phyloP scores from a whole-genome alignment of 2,329 filamentous ascomycete genomes.

The Clathrospora elynae region DNA sequence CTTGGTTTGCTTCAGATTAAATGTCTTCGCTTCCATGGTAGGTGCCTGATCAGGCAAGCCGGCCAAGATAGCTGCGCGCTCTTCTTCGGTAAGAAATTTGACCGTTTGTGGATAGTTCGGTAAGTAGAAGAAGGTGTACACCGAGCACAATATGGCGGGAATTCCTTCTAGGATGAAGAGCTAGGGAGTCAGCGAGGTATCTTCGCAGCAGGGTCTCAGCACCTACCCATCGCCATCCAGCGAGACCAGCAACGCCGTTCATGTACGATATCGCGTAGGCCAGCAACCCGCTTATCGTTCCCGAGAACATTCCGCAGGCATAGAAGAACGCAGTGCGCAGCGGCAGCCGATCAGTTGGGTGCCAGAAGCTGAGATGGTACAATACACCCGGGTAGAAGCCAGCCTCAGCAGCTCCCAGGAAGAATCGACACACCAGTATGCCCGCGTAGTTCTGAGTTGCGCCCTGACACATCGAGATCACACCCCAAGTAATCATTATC shows the following conservation, averaged over 20 bases:
- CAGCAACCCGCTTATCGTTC: conserved; percentile 63
- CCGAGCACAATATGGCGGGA: conserved; percentile 21
- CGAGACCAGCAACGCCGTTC: conserved; percentile 55
- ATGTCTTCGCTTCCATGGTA: conserved; percentile 30
- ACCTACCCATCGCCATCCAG: conserved; percentile 42
- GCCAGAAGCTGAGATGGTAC: conserved; percentile 65
- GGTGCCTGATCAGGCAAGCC: conserved; percentile 30
- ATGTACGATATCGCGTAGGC: conserved; percentile 64
- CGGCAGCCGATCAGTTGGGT: conserved; percentile 60
- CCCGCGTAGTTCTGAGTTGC: conserved; percentile 52
- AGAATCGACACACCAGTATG: conserved; percentile 51
- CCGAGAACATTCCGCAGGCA: conserved; percentile 60
- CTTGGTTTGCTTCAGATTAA: conserved; percentile 23
- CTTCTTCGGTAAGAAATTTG: conserved; percentile 22
- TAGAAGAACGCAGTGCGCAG: conserved; percentile 63
- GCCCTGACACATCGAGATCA: conserved; percentile 53
- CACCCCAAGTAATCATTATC: conserved; percentile 33
- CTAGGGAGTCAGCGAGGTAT: conserved; percentile 7
- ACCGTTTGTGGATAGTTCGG: conserved; percentile 30
- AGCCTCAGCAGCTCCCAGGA: too few species aligned
- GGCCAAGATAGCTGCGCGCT: conserved; percentile 22
- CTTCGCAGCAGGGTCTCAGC: neutral
- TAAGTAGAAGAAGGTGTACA: conserved; percentile 26
- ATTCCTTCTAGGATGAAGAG: conserved; percentile 32
- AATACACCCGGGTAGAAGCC: conserved; percentile 44